A percentile compares a stretch with the other conserved stretches of the same genome.
Conservation (phyloP, 768 basidiomycete species). For the Rhodotorula paludigena region DNA sequence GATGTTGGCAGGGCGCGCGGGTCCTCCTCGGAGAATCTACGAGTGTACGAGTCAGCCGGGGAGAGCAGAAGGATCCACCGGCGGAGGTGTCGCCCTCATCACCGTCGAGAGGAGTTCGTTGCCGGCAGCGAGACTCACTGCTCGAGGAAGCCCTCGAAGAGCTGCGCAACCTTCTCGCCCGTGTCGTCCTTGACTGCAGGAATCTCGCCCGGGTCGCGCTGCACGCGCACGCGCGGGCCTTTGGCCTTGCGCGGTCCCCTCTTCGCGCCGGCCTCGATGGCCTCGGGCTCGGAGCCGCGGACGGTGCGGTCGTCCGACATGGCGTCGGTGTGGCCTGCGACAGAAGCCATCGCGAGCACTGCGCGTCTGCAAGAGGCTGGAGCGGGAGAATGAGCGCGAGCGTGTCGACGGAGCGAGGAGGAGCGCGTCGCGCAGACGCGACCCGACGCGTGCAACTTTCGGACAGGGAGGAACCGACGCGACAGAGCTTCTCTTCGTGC, state of each 20-base stretch:
- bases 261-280: constrained; percentile 17
- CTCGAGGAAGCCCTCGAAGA: constrained; percentile 85
- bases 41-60: not conserved
- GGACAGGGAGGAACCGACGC: too few relatives aligned
- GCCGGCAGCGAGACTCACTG: constrained; percentile 57
- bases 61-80: not conserved
- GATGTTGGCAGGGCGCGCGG: constrained; percentile 72
- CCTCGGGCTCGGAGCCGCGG: constrained; percentile 24
- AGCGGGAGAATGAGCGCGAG: not conserved
- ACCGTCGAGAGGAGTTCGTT: not conserved
- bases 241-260: constrained; percentile 8
- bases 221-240: constrained; percentile 19
- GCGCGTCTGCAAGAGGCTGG: not conserved
- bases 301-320: constrained; percentile 26
- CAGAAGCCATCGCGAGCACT: constrained; percentile 1
- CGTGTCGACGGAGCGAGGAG: not conserved
- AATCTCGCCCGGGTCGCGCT: constrained; percentile 54
- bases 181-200: constrained; percentile 88
- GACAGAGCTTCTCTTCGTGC: too few relatives aligned
- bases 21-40: constrained; percentile 78
- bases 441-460: too few relatives aligned
- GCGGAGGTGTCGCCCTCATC: not conserved
- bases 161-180: constrained; percentile 87
- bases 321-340: constrained; percentile 2
- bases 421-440: too few relatives aligned